phyloP scores from a whole-genome alignment of 2,329 filamentous ascomycete species.

The Colletotrichum sp. region DNA sequence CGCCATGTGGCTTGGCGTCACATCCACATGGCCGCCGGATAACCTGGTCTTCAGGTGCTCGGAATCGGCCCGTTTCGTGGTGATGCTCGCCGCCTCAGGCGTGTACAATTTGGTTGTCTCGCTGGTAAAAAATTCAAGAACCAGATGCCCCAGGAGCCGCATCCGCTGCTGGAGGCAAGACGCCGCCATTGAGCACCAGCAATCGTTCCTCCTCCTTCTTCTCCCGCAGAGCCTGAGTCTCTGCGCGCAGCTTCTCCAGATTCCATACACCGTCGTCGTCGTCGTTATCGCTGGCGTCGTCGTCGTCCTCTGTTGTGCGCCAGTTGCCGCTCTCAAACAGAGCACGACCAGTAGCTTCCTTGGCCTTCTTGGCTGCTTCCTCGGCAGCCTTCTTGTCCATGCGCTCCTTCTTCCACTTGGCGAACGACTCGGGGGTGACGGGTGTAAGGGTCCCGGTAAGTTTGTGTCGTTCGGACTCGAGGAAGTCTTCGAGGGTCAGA shows the following conservation, averaged over 20 bases:
- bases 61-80: slow-evolving; percentile 22
- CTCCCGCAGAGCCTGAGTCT: slow-evolving; percentile 79
- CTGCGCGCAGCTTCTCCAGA: slow-evolving; percentile 78
- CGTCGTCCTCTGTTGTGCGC: slow-evolving; percentile 63
- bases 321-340: slow-evolving; percentile 98
- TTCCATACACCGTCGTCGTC: slow-evolving; percentile 69
- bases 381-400: slow-evolving; percentile 96
- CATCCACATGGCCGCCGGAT: slow-evolving; percentile 13
- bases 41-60: slow-evolving; percentile 23
- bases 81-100: slow-evolving; percentile 12
- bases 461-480: slow-evolving; percentile 96
- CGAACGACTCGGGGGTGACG: slow-evolving; percentile 90
- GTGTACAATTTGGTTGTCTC: slow-evolving; percentile 11
- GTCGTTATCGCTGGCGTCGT: slow-evolving; percentile 62
- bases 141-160: slow-evolving; percentile 10
- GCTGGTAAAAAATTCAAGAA: slow-evolving; percentile 13
- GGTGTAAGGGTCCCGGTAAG: slow-evolving; percentile 90
- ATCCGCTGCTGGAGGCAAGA: slow-evolving; percentile 3
- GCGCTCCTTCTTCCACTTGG: slow-evolving; percentile 96
- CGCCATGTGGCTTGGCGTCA: slow-evolving; percentile 15
- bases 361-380: slow-evolving; percentile 85
- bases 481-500: slow-evolving; percentile 93
- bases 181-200: slow-evolving; percentile 29
- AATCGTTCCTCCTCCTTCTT: slow-evolving; percentile 80
- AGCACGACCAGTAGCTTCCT: slow-evolving; percentile 93